These are phyloP conservation scores for Debaryomycetaceae sp. DNA, from an alignment of 1,139 yeast genomes.

Conservation along the genomic window DNA sequence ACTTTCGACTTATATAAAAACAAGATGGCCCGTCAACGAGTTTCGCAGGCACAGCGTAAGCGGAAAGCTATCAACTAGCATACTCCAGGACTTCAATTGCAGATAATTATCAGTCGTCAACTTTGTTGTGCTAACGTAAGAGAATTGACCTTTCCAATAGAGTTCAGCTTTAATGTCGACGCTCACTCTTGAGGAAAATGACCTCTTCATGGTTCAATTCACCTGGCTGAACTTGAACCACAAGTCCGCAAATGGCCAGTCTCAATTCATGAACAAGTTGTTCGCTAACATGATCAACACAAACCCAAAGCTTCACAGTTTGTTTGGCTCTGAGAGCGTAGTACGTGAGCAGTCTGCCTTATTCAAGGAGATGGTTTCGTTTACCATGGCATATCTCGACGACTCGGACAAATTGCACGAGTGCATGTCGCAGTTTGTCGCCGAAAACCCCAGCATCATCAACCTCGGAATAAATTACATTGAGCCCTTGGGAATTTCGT, in stretches of 20 bases:
- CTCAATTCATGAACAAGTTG: conserved; percentile 7
- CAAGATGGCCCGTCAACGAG: too few relatives aligned
- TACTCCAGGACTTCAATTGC: too few relatives aligned
- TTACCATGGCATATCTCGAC: conserved; percentile 29
- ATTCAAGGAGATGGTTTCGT: conserved; percentile 35
- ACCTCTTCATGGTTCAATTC: conserved; percentile 9
- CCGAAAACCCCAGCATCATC: conserved; percentile 28
- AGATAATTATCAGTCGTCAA: too few relatives aligned
- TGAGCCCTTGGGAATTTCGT: conserved; percentile 41
- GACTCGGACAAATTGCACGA: conserved; percentile 26
- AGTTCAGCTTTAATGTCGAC: conserved; percentile 9
- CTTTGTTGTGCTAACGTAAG: too few relatives aligned
- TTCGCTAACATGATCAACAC: conserved; percentile 28
- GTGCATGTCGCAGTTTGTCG: conserved; percentile 31
- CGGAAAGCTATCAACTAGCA: too few relatives aligned
- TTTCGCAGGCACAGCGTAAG: too few relatives aligned
- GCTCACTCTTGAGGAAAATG: conserved; percentile 8
- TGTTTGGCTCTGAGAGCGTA: conserved; percentile 22
- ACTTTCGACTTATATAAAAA: conserved; percentile 1
- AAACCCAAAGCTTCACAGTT: conserved; percentile 22
- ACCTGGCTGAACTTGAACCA: conserved; percentile 7
- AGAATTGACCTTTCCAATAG: too few relatives aligned
- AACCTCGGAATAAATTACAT: conserved; percentile 27
- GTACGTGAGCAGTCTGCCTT: conserved; percentile 28
- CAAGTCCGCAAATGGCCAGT: conserved; percentile 6